phyloP scores from a whole-genome alignment of 352 stramenopile genomes.

The Hyaloperonospora arabidopsidis region DNA sequence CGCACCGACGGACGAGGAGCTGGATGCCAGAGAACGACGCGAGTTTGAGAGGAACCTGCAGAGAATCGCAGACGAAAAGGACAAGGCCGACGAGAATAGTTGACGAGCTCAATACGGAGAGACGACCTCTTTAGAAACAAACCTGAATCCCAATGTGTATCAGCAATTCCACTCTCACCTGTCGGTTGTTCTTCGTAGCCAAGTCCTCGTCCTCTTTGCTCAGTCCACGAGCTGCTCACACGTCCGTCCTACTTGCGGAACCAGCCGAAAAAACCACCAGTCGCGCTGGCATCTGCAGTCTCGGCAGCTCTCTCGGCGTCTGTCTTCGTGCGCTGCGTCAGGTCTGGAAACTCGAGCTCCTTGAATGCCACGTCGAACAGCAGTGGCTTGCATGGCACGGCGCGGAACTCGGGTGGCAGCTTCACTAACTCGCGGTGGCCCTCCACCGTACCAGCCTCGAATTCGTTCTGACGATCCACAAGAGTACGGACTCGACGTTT shows the following conservation, averaged over 20 bases:
- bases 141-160: no score
- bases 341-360: constrained; percentile 71
- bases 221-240: not conserved
- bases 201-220: constrained; percentile 8
- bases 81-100: constrained; percentile 32
- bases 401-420: constrained; percentile 53
- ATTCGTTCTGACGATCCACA: constrained; percentile 35
- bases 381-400: constrained; percentile 68
- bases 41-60: constrained; percentile 50
- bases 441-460: constrained; percentile 33
- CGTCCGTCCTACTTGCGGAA: constrained; percentile 57
- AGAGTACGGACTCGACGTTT: constrained; percentile 27
- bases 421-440: constrained; percentile 56
- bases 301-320: constrained; percentile 64
- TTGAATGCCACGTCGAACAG: constrained; percentile 81
- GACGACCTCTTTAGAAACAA: constrained; percentile 1
- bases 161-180: no score
- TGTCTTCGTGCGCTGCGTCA: constrained; percentile 68
- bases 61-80: constrained; percentile 30
- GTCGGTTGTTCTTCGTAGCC: constrained; percentile 3
- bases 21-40: constrained; percentile 37
- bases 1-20: constrained; percentile 47
- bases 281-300: constrained; percentile 27
- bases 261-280: constrained; percentile 63
- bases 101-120: not conserved